Percentiles rank a stretch among this genome's conserved stretches.
Conservation (phyloP, 129 eudicot genomes). For the Glebionis coronaria region DNA sequence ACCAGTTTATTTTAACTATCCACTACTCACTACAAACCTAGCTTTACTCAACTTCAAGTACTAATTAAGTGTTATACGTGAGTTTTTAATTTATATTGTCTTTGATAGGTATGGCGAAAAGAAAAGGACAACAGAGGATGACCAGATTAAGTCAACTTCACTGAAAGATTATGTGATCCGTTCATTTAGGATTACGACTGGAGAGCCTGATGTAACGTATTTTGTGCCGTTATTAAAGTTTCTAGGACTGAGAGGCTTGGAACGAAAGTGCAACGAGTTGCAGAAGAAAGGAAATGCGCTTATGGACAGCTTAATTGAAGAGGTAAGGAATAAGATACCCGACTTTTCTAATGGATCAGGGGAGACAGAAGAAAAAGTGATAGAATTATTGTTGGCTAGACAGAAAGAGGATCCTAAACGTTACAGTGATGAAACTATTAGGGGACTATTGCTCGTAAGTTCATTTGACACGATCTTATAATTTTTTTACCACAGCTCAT, state of each 20-base stretch:
- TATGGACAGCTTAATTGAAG: constrained; percentile 39
- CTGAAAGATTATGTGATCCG: constrained; percentile 34
- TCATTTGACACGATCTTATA: not conserved
- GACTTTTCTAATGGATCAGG: constrained; percentile 2
- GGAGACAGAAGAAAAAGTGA: constrained; percentile 32
- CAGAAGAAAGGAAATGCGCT: constrained; percentile 37
- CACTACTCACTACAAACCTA: too few species aligned
- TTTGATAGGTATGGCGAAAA: constrained; percentile 13
- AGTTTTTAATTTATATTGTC: not conserved
- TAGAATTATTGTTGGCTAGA: constrained; percentile 42
- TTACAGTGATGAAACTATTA: constrained; percentile 43
- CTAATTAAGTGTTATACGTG: too few species aligned
- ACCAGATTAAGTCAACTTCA: constrained; percentile 20
- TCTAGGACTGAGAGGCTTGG: constrained; percentile 34
- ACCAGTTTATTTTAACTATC: too few species aligned
- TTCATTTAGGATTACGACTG: constrained; percentile 30
- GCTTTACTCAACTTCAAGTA: too few species aligned
- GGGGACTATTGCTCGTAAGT: constrained; percentile 54
- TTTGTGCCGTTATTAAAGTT: constrained; percentile 44
- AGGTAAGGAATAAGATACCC: constrained; percentile 5
- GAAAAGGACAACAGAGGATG: not conserved
- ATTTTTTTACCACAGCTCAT: too few species aligned
- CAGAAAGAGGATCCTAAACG: constrained; percentile 45
- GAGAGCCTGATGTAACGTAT: constrained; percentile 36
- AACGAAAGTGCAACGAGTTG: constrained; percentile 33